Evolutionary conservation across 805 yeast genomes (phyloP).

Genomic region (Saccharomyces kudriavzevii): DNA sequence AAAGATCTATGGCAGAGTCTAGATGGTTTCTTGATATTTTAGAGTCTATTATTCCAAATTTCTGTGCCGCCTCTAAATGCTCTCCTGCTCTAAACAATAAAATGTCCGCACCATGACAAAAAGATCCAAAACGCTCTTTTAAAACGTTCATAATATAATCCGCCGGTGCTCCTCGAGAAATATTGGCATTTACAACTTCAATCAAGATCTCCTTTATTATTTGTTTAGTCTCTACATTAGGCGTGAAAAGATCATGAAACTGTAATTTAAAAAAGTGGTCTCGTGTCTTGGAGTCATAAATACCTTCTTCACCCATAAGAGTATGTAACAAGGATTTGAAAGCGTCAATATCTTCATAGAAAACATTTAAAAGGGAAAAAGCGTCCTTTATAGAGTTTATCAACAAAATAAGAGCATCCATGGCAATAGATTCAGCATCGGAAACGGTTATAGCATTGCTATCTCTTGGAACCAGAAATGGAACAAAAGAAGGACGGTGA

Average conservation of each 20-base stretch:
- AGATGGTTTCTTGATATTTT: conserved; percentile 59
- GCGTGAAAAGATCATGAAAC: conserved; percentile 68
- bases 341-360: conserved; percentile 52
- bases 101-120: conserved; percentile 86
- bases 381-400: conserved; percentile 77
- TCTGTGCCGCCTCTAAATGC: conserved; percentile 73
- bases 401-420: conserved; percentile 63
- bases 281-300: conserved; percentile 56
- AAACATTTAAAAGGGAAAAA: conserved; percentile 71
- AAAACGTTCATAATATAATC: conserved; percentile 76
- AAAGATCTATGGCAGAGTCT: conserved; percentile 59
- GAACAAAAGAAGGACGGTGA: conserved; percentile 37
- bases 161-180: conserved; percentile 78
- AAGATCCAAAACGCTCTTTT: conserved; percentile 85
- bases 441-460: conserved; percentile 51
- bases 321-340: conserved; percentile 28
- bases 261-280: conserved; percentile 53
- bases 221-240: conserved; percentile 41
- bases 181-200: conserved; percentile 76
- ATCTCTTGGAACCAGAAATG: conserved; percentile 24
- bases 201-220: conserved; percentile 77
- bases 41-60: conserved; percentile 55
- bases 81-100: conserved; percentile 86
- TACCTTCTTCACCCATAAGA: conserved; percentile 59
- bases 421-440: conserved; percentile 83